Conservation (phyloP, 495 filamentous ascomycete species). For the Xylaria grammica region DNA sequence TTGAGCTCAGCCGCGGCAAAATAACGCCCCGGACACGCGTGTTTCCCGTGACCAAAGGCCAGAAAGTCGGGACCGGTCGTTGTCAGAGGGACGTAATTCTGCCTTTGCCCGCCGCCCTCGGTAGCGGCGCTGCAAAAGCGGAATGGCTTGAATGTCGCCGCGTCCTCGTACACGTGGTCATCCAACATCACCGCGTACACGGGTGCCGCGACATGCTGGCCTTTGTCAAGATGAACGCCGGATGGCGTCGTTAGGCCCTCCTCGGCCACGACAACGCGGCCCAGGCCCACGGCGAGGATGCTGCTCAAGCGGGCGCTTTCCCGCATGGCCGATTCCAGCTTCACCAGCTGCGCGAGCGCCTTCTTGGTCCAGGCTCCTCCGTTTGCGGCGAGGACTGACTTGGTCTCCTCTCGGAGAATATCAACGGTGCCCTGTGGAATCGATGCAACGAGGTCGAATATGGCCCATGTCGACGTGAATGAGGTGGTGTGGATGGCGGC, state of each 20-base stretch:
- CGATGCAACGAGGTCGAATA: constrained; percentile 48
- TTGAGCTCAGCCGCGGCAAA: constrained; percentile 50
- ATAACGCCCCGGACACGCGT: constrained; percentile 49
- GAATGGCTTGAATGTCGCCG: too few relatives aligned
- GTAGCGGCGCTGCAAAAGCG: too few relatives aligned
- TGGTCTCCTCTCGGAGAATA: constrained; percentile 58
- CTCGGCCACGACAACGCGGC: constrained; percentile 31
- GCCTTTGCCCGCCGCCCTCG: too few relatives aligned
- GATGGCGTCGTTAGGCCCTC: too few relatives aligned
- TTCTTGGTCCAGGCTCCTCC: constrained; percentile 47
- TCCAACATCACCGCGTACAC: too few relatives aligned
- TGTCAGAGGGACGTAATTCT: too few relatives aligned
- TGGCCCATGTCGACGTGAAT: constrained; percentile 44
- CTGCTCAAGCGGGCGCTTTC: constrained; percentile 47
- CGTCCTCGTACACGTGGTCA: too few relatives aligned
- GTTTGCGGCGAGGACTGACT: constrained; percentile 33
- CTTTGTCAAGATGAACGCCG: too few relatives aligned
- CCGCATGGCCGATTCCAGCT: constrained; percentile 56
- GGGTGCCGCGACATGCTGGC: too few relatives aligned
- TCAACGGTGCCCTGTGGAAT: constrained; percentile 46
- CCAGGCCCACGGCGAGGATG: constrained; percentile 33
- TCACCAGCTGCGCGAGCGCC: constrained; percentile 45
- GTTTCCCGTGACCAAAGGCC: too few relatives aligned
- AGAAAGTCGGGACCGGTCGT: too few relatives aligned
- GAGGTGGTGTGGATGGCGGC: constrained; percentile 56